Conservation (phyloP, 768 basidiomycete genomes). For the Boletus sp. region DNA sequence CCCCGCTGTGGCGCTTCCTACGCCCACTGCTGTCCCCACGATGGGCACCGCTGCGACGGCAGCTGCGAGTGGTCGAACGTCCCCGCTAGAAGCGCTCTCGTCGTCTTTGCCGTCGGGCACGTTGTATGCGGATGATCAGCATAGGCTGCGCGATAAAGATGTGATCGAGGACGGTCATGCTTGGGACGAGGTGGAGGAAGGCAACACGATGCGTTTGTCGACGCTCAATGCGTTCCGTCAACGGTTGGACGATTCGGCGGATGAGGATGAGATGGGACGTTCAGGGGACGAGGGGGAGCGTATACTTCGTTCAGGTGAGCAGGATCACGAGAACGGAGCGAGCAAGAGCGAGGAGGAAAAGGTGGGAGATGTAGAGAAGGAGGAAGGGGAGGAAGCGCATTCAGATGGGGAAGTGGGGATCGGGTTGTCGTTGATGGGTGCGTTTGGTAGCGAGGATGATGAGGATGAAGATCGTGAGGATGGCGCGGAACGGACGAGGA, state of each 20-base stretch:
- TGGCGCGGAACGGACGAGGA: slow-evolving; percentile 4
- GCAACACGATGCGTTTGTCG: slow-evolving; percentile 22
- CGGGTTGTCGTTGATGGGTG: slow-evolving; percentile 63
- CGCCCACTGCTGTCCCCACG: neutral
- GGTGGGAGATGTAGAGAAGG: neutral
- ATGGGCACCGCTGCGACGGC: slow-evolving; percentile 9
- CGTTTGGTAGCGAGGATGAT: slow-evolving; percentile 37
- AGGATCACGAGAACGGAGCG: neutral
- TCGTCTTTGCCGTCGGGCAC: slow-evolving; percentile 9
- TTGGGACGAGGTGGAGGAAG: slow-evolving; percentile 16
- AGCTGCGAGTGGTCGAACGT: slow-evolving; percentile 16
- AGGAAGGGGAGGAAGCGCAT: slow-evolving; percentile 25
- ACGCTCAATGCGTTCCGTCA: slow-evolving; percentile 27
- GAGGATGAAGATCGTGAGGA: slow-evolving; percentile 15
- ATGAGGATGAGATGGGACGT: slow-evolving; percentile 4
- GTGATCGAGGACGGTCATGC: neutral
- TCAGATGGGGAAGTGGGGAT: slow-evolving; percentile 68
- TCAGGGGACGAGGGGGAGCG: slow-evolving; percentile 12
- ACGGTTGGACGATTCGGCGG: slow-evolving; percentile 11
- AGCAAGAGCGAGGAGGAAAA: neutral
- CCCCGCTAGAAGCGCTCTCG: slow-evolving; percentile 15
- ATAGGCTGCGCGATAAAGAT: neutral
- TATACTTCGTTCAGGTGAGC: slow-evolving; percentile 1
- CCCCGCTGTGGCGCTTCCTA: neutral
- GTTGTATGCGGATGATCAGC: neutral